Evolutionary conservation across 352 stramenopile genomes (phyloP).

Genomic region (Globisporangium echinulatum): DNA sequence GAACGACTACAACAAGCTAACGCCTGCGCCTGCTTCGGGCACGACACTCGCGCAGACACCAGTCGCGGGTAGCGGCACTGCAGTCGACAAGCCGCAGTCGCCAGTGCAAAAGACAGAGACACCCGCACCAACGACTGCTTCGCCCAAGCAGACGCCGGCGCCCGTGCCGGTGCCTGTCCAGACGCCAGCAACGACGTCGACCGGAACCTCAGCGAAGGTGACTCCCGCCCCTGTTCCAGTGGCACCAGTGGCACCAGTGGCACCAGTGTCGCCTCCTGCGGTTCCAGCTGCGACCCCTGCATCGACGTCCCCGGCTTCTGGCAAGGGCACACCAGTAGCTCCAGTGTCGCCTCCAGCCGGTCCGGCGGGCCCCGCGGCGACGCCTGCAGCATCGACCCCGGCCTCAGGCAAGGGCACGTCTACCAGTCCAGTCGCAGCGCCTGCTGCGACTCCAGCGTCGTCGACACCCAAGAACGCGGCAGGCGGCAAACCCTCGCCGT

Average conservation of each 20-base stretch:
- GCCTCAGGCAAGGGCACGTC: conserved; percentile 1
- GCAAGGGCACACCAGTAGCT: conserved; percentile 6
- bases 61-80: not conserved
- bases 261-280: conserved; percentile 13
- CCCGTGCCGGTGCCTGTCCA: conserved; percentile 2
- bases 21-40: not conserved
- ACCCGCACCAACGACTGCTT: not conserved
- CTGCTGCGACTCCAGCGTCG: conserved; percentile 2
- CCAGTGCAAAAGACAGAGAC: conserved; percentile 3
- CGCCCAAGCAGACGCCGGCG: conserved; percentile 1
- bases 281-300: conserved; percentile 5
- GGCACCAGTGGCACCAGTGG: not conserved
- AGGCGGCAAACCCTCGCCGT: conserved; percentile 1
- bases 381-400: conserved; percentile 3
- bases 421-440: conserved; percentile 1
- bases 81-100: not conserved
- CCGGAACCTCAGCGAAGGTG: not conserved
- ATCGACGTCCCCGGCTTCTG: conserved; percentile 3
- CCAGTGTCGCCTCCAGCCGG: conserved; percentile 1
- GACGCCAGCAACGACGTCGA: conserved; percentile 17
- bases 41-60: conserved; percentile 1
- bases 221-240: conserved; percentile 3
- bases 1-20: conserved; percentile 7
- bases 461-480: not conserved
- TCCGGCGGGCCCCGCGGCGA: conserved; percentile 2